Conservation (phyloP, 1,284 basidiomycete genomes). For the Ganoderma leucocontextum region DNA sequence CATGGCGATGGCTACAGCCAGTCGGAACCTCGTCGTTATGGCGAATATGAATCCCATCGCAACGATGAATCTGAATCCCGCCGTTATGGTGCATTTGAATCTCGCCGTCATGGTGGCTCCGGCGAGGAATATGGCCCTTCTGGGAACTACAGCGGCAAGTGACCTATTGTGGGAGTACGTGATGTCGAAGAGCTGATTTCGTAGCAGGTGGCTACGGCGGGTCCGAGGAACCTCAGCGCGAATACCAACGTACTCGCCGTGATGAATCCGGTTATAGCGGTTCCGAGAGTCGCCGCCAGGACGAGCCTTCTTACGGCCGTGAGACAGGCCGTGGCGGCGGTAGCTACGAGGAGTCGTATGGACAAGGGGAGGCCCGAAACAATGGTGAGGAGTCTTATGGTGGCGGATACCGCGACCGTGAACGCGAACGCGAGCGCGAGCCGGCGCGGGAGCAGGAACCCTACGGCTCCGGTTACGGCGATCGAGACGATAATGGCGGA, state of each 20-base stretch:
- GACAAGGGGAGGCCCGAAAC: constrained; percentile 16
- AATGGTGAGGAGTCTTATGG: constrained; percentile 18
- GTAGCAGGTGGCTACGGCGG: constrained; percentile 22
- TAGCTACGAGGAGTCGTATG: constrained; percentile 14
- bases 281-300: constrained; percentile 21
- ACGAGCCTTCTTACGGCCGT: constrained; percentile 24
- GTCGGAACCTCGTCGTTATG: too few relatives aligned
- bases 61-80: constrained; percentile 3
- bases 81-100: constrained; percentile 19
- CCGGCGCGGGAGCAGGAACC: constrained; percentile 8
- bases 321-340: constrained; percentile 16
- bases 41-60: constrained; percentile 1
- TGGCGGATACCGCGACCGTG: constrained; percentile 6
- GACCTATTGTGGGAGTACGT: not conserved
- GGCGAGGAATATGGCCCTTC: constrained; percentile 18
- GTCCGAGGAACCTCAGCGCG: constrained; percentile 21
- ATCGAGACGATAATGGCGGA: constrained; percentile 13
- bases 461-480: constrained; percentile 10
- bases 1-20: not conserved
- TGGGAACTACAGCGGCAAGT: constrained; percentile 15
- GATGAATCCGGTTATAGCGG: constrained; percentile 18
- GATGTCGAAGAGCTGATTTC: not conserved
- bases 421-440: constrained; percentile 7
- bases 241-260: constrained; percentile 14
- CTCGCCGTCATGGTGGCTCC: constrained; percentile 19